Conservation (phyloP, 805 yeast species). For the Candida cerambycidarum region DNA sequence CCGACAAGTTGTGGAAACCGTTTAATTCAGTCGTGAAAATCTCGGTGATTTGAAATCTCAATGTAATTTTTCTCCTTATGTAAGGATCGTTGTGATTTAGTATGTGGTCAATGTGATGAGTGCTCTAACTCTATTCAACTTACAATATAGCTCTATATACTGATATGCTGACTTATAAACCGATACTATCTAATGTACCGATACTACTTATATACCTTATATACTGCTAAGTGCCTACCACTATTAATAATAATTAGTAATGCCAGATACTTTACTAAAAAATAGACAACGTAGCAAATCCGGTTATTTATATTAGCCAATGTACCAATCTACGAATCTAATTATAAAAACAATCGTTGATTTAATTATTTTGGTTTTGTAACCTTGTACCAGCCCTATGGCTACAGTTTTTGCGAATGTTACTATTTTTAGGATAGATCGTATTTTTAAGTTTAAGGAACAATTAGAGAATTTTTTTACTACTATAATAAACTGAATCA, state of each 20-base stretch:
- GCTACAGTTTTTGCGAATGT: background rate
- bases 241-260: too few species aligned
- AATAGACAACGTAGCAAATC: too few species aligned
- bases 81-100: background rate
- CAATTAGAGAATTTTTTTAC: background rate
- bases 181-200: too few species aligned
- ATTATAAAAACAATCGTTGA: background rate
- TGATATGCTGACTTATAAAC: too few species aligned
- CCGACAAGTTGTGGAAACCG: background rate
- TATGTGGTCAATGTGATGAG: too few species aligned
- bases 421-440: constrained; percentile 2
- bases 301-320: too few species aligned
- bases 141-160: too few species aligned
- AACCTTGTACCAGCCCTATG: background rate
- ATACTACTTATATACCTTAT: too few species aligned
- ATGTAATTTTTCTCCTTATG: background rate
- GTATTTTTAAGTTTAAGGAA: constrained; percentile 1
- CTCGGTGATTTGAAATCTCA: constrained; percentile 4
- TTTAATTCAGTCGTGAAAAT: background rate
- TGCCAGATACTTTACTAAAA: too few species aligned
- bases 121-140: too few species aligned
- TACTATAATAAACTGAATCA: too few species aligned
- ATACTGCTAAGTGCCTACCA: too few species aligned
- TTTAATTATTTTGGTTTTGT: background rate
- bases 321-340: background rate